Conservation (phyloP, 2,329 filamentous ascomycete species). For the Colletotrichum coccodes region DNA sequence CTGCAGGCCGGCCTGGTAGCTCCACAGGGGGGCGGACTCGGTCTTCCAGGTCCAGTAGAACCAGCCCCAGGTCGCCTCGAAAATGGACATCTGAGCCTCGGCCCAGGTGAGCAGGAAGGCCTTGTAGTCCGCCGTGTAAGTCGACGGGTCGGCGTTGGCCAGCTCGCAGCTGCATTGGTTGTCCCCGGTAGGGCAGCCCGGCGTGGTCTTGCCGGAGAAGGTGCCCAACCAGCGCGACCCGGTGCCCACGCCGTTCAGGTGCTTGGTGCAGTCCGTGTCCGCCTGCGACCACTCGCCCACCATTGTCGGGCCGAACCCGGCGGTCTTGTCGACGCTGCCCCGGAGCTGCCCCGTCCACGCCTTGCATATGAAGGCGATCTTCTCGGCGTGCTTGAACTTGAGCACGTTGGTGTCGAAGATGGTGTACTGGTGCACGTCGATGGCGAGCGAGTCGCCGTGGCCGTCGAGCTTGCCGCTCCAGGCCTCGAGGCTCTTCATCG, state of each 20-base stretch:
- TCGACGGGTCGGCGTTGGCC: constrained; percentile 78
- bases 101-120: constrained; percentile 89
- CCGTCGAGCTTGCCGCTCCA: constrained; percentile 87
- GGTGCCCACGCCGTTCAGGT: constrained; percentile 89
- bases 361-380: constrained; percentile 88
- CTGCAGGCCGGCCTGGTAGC: constrained; percentile 82
- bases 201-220: constrained; percentile 72
- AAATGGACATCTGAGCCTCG: constrained; percentile 94
- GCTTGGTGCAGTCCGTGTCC: constrained; percentile 90
- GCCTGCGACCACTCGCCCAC: constrained; percentile 98
- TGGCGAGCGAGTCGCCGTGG: constrained; percentile 77
- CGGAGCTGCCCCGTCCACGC: constrained; percentile 88
- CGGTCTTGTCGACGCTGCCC: constrained; percentile 75
- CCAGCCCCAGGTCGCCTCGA: constrained; percentile 95
- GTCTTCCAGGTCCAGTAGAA: constrained; percentile 99
- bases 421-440: constrained; percentile 99
- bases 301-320: constrained; percentile 91
- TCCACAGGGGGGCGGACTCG: constrained; percentile 89
- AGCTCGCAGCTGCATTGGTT: constrained; percentile 75
- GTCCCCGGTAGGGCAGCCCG: constrained; percentile 77
- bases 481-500: constrained; percentile 89
- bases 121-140: constrained; percentile 82
- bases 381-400: constrained; percentile 81
- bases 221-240: constrained; percentile 95
- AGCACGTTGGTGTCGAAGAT: constrained; percentile 96